Evolutionary conservation across 257 asterid species (phyloP).

Genomic region (Primulina huaijiensis): DNA sequence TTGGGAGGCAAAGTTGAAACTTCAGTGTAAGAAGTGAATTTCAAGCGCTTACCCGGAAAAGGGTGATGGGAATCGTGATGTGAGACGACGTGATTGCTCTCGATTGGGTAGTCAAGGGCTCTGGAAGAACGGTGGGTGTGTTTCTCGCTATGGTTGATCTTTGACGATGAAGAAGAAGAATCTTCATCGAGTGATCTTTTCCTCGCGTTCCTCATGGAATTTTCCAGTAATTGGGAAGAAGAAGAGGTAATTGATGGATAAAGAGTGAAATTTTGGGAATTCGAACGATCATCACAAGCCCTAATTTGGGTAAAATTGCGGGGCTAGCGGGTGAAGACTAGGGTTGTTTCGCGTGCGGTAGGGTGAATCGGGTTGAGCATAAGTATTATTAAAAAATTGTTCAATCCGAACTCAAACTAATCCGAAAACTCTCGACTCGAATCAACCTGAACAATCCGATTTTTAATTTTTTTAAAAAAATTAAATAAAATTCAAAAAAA

Average conservation of each 20-base stretch:
- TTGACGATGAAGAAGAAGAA: conserved; percentile 58
- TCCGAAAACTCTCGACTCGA: too few relatives aligned
- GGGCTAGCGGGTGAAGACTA: too few relatives aligned
- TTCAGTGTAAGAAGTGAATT: conserved; percentile 39
- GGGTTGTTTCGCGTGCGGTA: too few relatives aligned
- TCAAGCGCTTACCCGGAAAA: conserved; percentile 38
- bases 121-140: conserved; percentile 27
- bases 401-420: too few relatives aligned
- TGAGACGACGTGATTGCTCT: conserved; percentile 24
- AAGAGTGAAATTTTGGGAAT: conserved; percentile 12
- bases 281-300: conserved; percentile 28
- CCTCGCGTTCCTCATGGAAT: conserved; percentile 37
- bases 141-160: conserved; percentile 32
- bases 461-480: too few relatives aligned
- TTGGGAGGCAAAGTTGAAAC: conserved; percentile 47
- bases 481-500: too few relatives aligned
- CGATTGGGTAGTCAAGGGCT: conserved; percentile 16
- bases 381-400: too few relatives aligned
- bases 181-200: conserved; percentile 43
- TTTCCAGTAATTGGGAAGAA: not conserved
- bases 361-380: too few relatives aligned
- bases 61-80: conserved; percentile 29
- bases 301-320: conserved; percentile 18
- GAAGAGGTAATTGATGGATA: not conserved
- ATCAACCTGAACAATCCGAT: too few relatives aligned